Conservation (phyloP, 2,329 filamentous ascomycete genomes). For the Byssoonygena ceratinophila region DNA sequence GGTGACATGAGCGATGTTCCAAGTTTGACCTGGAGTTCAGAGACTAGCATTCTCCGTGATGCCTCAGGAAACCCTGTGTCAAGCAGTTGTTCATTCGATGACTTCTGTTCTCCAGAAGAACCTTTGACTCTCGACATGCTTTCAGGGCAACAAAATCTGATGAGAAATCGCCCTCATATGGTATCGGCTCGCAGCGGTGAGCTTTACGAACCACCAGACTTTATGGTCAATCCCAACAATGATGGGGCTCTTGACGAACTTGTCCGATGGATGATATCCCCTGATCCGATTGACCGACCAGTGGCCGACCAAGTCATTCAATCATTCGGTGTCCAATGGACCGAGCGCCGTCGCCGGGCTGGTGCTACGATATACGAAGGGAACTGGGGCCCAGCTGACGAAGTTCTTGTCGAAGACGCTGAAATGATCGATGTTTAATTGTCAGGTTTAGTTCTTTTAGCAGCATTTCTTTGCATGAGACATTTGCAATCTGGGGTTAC, state of each 20-base stretch:
- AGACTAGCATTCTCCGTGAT: conserved; percentile 61
- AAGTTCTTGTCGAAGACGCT: conserved; percentile 47
- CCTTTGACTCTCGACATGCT: conserved; percentile 7
- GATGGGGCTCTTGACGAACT: conserved; percentile 69
- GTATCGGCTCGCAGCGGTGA: conserved; percentile 42
- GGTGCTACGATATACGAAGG: conserved; percentile 95
- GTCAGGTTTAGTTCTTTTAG: background rate
- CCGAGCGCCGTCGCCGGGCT: conserved; percentile 62
- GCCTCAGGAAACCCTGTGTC: conserved; percentile 58
- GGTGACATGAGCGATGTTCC: conserved; percentile 85
- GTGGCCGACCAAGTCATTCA: conserved; percentile 61
- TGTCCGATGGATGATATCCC: conserved; percentile 78
- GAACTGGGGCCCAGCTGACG: conserved; percentile 75
- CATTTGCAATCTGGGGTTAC: background rate
- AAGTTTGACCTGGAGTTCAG: conserved; percentile 69
- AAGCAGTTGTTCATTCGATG: conserved; percentile 35
- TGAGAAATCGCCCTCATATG: background rate
- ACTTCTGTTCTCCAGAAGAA: conserved; percentile 31
- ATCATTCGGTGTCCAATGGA: conserved; percentile 68
- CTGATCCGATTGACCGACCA: conserved; percentile 62
- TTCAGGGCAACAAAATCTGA: conserved; percentile 3
- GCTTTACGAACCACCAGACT: conserved; percentile 61
- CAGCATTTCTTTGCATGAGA: background rate
- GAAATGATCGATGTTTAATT: conserved; percentile 54
- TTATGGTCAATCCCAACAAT: conserved; percentile 73